Percentiles rank a stretch among this genome's conserved stretches.
These are phyloP conservation scores for Pulveroboletus sp. DNA, from an alignment of 768 basidiomycete species.

Conservation along the genomic window DNA sequence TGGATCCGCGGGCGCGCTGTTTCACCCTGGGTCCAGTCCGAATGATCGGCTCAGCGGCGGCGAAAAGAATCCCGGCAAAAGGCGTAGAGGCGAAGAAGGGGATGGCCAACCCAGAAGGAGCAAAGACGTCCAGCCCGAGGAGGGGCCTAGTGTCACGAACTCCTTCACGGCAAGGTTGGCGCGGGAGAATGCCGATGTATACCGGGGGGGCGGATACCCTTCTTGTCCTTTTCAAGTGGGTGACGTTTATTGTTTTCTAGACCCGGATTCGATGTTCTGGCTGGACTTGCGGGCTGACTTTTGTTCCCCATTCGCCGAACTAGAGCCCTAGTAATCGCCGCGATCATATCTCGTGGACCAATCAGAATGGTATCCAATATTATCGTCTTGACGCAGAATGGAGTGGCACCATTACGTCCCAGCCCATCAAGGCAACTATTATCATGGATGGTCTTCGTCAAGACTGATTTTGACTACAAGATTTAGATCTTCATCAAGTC, in stretches of 20 bases:
- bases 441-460: constrained; percentile 15
- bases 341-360: constrained; percentile 14
- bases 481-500: constrained; percentile 12
- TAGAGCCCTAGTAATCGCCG: constrained; percentile 10
- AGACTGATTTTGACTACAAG: constrained; percentile 23
- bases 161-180: constrained; percentile 12
- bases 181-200: constrained; percentile 18
- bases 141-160: constrained; percentile 1
- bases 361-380: constrained; percentile 7
- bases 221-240: neutral
- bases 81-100: constrained; percentile 14
- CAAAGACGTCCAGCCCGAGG: constrained; percentile 6
- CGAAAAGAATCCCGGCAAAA: constrained; percentile 18
- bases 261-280: neutral
- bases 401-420: constrained; percentile 4
- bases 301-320: constrained; percentile 5
- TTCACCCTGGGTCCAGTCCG: constrained; percentile 12
- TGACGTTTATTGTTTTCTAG: constrained; percentile 3
- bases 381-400: constrained; percentile 1
- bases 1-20: constrained; percentile 27
- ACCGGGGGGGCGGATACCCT: constrained; percentile 11
- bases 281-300: neutral
- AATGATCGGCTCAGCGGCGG: constrained; percentile 25
- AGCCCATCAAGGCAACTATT: constrained; percentile 2
- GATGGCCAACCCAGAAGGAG: constrained; percentile 8